Evolutionary conservation across 371 early-diverging fungal genomes (phyloP), one percentile per base, ranked within the genome.

Genomic region (Dentiscutata heterogama): DNA sequence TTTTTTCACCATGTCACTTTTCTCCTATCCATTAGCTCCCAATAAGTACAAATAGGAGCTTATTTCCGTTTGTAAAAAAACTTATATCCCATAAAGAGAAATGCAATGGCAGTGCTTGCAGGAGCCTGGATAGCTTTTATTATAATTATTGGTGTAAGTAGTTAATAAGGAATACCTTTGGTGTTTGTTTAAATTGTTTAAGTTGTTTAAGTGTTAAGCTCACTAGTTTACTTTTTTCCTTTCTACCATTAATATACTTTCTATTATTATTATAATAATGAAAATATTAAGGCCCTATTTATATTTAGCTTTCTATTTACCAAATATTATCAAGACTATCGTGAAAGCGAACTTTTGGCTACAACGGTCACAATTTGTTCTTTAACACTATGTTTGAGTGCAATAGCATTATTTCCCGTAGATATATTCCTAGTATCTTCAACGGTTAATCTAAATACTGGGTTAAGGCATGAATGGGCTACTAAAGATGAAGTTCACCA

Each of bases 371-470:
- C 78, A 11, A 64, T 78, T 18, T 31, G 42, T 42, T 31, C 63
- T 10, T 64, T 93, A 10, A 88, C 90, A 0, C 81, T 93, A 7
- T 86, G 91, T 16, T 87, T 94, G 51, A 86, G 88, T 0, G 90
- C 91, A 0, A 84, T 92, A 18, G 87, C 90, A 14, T 86, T 94
- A 53, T 85, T 92, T 46, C 93, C 94, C 1, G 86, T 93, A 18
- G 94, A 94, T 83, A 92, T 93, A 58, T 92, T 91, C 83, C 77
- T 93, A 53, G 93, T 93, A 20, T 93, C 94, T 10, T 86, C 89
- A 5, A 93, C 92, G 25, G 88, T 91, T 56, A 88, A 93, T 84
- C 83, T 82, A 6, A 13, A 73, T 20, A 91, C 90, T 1, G 94
- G 94, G 8, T 77, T 92, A 18, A 91, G 92, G 76, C 86, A 89